Evolutionary conservation across 148 eudicot species (phyloP).

Genomic region (Rheum nobile): DNA sequence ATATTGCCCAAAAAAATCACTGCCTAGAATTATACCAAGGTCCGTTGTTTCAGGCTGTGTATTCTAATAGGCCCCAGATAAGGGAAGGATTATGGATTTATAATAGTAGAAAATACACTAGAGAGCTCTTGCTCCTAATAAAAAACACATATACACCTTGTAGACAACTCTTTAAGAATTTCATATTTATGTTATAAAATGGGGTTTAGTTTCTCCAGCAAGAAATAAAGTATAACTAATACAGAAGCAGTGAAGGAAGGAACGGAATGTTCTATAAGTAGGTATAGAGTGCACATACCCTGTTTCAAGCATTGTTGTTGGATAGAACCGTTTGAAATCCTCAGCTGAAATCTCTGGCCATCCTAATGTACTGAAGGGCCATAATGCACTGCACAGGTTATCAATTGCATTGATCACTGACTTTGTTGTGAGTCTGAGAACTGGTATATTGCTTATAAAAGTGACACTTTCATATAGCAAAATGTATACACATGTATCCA

Average conservation of each 20-base stretch:
- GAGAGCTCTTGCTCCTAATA: not conserved
- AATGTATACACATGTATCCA: not conserved
- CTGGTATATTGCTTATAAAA: not conserved
- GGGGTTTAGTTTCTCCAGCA: not conserved
- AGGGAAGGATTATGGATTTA: not conserved
- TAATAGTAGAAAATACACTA: not conserved
- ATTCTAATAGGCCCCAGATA: not conserved
- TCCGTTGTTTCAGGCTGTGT: not conserved
- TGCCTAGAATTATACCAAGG: not conserved
- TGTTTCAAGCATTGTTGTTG: slow-evolving; percentile 93
- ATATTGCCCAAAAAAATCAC: not conserved
- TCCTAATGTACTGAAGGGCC: slow-evolving; percentile 98
- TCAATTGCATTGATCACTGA: slow-evolving; percentile 6
- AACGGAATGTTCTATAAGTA: not conserved
- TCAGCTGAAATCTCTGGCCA: slow-evolving; percentile 90
- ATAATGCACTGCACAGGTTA: slow-evolving; percentile 45
- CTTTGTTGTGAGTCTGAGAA: not conserved
- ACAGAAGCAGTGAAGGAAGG: not conserved
- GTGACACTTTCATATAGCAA: not conserved
- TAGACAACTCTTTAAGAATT: not conserved
- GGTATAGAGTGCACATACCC: slow-evolving; percentile 40
- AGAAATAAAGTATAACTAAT: not conserved
- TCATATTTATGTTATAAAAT: not conserved
- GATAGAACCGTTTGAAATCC: slow-evolving; percentile 74
- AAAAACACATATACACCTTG: not conserved